A percentile compares a stretch with the other conserved stretches of the same genome.
Conservation (phyloP, 1,139 yeast genomes). For the Scheffersomyces titani region DNA sequence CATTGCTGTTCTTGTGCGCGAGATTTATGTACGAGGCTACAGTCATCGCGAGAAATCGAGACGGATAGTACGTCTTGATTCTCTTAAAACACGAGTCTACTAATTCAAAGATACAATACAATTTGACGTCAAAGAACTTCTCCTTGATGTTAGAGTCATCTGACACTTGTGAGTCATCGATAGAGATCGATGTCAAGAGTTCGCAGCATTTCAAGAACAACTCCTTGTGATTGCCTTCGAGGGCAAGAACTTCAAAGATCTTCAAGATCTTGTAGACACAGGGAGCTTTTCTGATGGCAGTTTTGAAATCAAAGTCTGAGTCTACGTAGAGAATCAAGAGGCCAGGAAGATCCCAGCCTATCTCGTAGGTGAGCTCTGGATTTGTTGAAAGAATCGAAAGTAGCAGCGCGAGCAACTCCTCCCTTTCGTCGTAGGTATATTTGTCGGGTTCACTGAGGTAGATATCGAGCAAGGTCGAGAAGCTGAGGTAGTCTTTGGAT, state of each 20-base stretch:
- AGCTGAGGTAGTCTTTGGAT: constrained; percentile 65
- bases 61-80: constrained; percentile 68
- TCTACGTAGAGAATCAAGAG: constrained; percentile 52
- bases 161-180: constrained; percentile 15
- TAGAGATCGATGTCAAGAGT: constrained; percentile 36
- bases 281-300: constrained; percentile 32
- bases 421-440: constrained; percentile 52
- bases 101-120: constrained; percentile 66
- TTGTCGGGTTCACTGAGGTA: constrained; percentile 48
- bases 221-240: constrained; percentile 77
- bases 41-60: constrained; percentile 71
- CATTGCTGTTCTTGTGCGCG: constrained; percentile 37
- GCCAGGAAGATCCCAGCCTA: constrained; percentile 89
- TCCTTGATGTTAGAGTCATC: constrained; percentile 20
- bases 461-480: constrained; percentile 68
- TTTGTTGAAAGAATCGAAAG: constrained; percentile 42
- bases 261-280: constrained; percentile 41
- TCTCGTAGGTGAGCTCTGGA: constrained; percentile 56
- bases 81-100: constrained; percentile 52
- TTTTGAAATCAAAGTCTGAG: constrained; percentile 13
- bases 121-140: constrained; percentile 52
- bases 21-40: constrained; percentile 56
- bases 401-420: constrained; percentile 36
- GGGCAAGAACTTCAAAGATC: constrained; percentile 60
- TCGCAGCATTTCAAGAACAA: constrained; percentile 71